Conservation (phyloP, 495 filamentous ascomycete genomes). For the Jackrogersella multiformis region DNA sequence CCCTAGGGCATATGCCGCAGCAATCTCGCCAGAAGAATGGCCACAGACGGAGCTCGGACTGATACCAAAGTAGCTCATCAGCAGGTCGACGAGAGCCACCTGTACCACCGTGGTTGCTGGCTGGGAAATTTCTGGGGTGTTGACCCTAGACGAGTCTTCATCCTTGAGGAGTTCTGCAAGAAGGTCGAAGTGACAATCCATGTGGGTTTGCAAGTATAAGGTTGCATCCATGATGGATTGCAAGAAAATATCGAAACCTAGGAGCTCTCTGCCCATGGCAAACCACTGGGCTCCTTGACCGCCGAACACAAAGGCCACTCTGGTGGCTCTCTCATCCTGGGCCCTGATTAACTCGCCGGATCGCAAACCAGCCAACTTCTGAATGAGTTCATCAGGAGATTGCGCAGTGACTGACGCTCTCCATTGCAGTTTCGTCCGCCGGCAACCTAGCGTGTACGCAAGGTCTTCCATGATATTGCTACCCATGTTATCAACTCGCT, state of each 20-base stretch:
- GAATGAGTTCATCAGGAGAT: slow-evolving; percentile 26
- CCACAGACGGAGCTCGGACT: slow-evolving; percentile 63
- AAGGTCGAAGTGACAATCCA: slow-evolving; percentile 9
- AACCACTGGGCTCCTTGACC: slow-evolving; percentile 52
- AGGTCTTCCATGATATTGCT: slow-evolving; percentile 31
- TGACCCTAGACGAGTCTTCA: slow-evolving; percentile 27
- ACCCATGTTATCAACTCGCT: neutral
- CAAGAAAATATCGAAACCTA: slow-evolving; percentile 38
- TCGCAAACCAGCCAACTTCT: neutral
- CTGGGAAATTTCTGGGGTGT: slow-evolving; percentile 44
- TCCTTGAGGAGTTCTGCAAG: slow-evolving; percentile 24
- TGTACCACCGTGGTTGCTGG: slow-evolving; percentile 55
- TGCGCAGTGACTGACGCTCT: slow-evolving; percentile 34
- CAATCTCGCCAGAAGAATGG: slow-evolving; percentile 72
- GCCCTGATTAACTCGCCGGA: slow-evolving; percentile 9
- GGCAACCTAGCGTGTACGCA: slow-evolving; percentile 41
- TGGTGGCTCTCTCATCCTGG: slow-evolving; percentile 12
- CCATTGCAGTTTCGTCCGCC: slow-evolving; percentile 41
- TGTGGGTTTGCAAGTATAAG: slow-evolving; percentile 19
- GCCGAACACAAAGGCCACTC: slow-evolving; percentile 34
- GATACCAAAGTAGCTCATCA: slow-evolving; percentile 55
- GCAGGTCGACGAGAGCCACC: slow-evolving; percentile 58
- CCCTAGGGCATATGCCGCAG: slow-evolving; percentile 37
- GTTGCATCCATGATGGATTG: slow-evolving; percentile 37
- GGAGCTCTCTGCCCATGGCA: slow-evolving; percentile 56